Conservation (phyloP, 306 rosid genomes). For the Ochetophila trinervis region DNA sequence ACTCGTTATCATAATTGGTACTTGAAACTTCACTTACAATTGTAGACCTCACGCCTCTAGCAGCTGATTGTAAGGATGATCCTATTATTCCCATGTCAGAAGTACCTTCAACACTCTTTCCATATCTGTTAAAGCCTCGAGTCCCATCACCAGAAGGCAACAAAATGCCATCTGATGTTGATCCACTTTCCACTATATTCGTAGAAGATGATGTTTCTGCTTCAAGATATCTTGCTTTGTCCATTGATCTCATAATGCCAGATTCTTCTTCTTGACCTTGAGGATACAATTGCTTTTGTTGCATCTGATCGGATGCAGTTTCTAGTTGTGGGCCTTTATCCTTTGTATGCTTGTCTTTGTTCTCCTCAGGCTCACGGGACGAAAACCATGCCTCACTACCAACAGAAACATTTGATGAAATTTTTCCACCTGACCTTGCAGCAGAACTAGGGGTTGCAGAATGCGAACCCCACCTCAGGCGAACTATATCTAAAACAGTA, state of each 20-base stretch:
- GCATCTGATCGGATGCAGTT: constrained; percentile 39
- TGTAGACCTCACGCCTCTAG: constrained; percentile 20
- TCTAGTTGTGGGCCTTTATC: constrained; percentile 39
- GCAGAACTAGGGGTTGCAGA: constrained; percentile 49
- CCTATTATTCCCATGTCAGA: constrained; percentile 40
- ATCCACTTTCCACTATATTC: constrained; percentile 38
- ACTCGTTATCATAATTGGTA: constrained; percentile 25
- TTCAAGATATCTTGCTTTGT: constrained; percentile 44
- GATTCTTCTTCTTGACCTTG: constrained; percentile 40
- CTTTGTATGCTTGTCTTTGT: constrained; percentile 32
- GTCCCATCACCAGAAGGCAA: constrained; percentile 51
- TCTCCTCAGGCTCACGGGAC: constrained; percentile 68
- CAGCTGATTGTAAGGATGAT: constrained; percentile 32
- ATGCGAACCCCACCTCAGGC: constrained; percentile 60
- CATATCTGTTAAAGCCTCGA: constrained; percentile 35
- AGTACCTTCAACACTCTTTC: constrained; percentile 36
- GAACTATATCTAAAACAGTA: constrained; percentile 54
- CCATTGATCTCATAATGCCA: constrained; percentile 31
- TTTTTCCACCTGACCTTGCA: constrained; percentile 49
- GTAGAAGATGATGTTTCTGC: constrained; percentile 44
- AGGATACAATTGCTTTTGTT: constrained; percentile 22
- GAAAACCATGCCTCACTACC: constrained; percentile 68
- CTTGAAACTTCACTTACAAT: constrained; percentile 17
- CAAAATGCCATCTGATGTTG: constrained; percentile 45
- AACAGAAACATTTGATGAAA: constrained; percentile 58